Conservation (phyloP, 169 alveolate species). For the Blepharisma undulans region DNA sequence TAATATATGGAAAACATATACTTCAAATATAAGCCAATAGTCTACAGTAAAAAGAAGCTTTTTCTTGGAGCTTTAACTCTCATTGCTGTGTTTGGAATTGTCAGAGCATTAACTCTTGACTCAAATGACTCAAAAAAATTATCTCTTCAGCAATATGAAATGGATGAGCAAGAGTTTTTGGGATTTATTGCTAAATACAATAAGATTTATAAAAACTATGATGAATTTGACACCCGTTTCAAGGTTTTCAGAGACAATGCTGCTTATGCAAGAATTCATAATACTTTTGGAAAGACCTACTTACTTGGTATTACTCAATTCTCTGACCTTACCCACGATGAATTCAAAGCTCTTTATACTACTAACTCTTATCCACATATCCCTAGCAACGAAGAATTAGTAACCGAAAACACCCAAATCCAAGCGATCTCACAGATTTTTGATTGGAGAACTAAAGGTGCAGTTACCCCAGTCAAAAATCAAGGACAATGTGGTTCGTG, state of each 20-base stretch:
- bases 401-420: background rate
- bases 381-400: background rate
- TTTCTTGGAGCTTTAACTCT: background rate
- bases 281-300: background rate
- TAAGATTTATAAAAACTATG: background rate
- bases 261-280: background rate
- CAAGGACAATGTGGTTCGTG: conserved; percentile 61
- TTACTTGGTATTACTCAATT: background rate
- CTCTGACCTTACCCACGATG: conserved; percentile 9
- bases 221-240: background rate
- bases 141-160: background rate
- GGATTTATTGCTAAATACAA: background rate
- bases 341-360: background rate
- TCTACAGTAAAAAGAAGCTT: too few species aligned
- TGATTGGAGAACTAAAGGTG: conserved; percentile 66
- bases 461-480: conserved; percentile 58
- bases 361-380: background rate
- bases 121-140: background rate
- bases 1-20: background rate
- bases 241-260: background rate
- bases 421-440: conserved; percentile 4
- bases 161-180: background rate
- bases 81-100: background rate
- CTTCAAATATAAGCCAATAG: background rate
- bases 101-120: background rate